Evolutionary conservation across 164 flowering plant species (phyloP).

Genomic region (Vitis riparia): DNA sequence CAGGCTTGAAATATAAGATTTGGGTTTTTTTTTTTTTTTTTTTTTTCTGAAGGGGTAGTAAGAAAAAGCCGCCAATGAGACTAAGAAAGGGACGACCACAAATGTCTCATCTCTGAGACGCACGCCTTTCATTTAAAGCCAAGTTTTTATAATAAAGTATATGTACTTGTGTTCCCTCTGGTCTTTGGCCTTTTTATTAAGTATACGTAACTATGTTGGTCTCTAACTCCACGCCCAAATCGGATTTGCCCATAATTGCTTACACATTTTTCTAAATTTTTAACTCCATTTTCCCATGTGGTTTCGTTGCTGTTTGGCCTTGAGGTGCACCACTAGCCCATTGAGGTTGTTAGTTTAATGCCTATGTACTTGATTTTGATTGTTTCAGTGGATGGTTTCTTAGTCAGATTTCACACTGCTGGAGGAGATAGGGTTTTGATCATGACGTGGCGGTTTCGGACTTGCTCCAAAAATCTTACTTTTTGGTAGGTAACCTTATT

Average conservation of each 20-base stretch:
- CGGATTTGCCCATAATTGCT: neutral
- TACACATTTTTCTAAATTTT: neutral
- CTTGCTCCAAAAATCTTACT: too few species aligned
- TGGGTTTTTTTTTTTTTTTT: neutral
- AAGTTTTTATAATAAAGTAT: constrained; percentile 2
- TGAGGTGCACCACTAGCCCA: neutral
- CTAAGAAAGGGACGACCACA: constrained; percentile 20
- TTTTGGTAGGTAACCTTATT: too few species aligned
- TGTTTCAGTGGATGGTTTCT: neutral
- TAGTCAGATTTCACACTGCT: constrained; percentile 6
- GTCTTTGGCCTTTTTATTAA: constrained; percentile 8
- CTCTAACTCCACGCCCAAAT: constrained; percentile 12
- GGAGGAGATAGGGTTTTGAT: constrained; percentile 1
- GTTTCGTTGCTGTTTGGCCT: constrained; percentile 1
- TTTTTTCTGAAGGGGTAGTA: neutral
- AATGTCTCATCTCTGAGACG: constrained; percentile 19
- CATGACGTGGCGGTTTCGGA: constrained; percentile 8
- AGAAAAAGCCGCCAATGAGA: constrained; percentile 22
- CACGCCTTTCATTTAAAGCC: constrained; percentile 20
- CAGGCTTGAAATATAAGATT: too few species aligned
- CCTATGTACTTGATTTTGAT: too few species aligned
- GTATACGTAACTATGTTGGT: constrained; percentile 31
- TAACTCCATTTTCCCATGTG: too few species aligned
- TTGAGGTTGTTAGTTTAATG: too few species aligned
- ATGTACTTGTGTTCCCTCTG: constrained; percentile 10